These are phyloP conservation scores for Kuraishia ogatae DNA, from an alignment of 805 yeast genomes.

Conservation along the genomic window DNA sequence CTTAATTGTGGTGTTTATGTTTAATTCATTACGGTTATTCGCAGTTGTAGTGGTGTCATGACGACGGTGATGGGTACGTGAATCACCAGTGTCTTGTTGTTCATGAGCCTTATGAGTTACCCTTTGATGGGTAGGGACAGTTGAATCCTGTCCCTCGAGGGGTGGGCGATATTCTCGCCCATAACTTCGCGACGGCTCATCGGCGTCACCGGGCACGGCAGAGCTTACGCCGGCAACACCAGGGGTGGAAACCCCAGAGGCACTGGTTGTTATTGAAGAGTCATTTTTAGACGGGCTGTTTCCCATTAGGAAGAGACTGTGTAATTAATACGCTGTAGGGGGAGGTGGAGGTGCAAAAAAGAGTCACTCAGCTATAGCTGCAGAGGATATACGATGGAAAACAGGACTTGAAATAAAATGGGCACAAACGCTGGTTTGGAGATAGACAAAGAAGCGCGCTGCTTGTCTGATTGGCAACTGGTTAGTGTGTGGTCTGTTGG, in stretches of 20 bases:
- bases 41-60: neutral
- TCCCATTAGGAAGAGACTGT: conserved; percentile 16
- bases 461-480: too few species aligned
- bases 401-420: too few species aligned
- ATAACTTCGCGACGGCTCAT: conserved; percentile 6
- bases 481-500: too few species aligned
- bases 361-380: neutral
- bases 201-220: conserved; percentile 12
- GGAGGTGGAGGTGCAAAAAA: neutral
- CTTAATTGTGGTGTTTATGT: too few species aligned
- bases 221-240: conserved; percentile 8
- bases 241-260: conserved; percentile 8
- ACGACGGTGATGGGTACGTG: too few species aligned
- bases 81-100: neutral
- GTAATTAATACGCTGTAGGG: neutral
- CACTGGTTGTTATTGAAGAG: conserved; percentile 12
- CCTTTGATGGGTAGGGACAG: neutral
- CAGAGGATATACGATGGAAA: too few species aligned
- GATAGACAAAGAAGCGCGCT: too few species aligned
- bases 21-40: too few species aligned
- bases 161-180: conserved; percentile 10
- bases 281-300: conserved; percentile 32
- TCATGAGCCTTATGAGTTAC: neutral
- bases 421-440: too few species aligned
- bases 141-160: conserved; percentile 13